Conservation (phyloP, 2,329 filamentous ascomycete species). For the Pseudogymnoascus sp. region DNA sequence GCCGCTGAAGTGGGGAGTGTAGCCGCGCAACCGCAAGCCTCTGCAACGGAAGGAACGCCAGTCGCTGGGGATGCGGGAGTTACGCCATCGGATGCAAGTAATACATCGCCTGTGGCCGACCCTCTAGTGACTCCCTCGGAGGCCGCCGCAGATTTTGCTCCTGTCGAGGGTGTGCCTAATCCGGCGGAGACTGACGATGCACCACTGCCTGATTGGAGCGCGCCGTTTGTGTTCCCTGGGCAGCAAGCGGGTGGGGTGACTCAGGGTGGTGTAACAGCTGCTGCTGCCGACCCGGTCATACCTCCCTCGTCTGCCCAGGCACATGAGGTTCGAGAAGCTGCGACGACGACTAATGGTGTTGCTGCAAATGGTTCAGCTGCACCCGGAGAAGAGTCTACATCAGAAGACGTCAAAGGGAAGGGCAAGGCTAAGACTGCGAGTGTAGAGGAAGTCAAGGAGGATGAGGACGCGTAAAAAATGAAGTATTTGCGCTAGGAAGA, state of each 20-base stretch:
- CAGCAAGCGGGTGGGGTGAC: background rate
- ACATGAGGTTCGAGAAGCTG: background rate
- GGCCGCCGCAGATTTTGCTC: background rate
- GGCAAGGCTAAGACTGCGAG: background rate
- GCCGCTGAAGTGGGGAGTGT: background rate
- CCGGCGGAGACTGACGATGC: background rate
- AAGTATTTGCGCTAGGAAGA: background rate
- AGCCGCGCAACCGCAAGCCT: background rate
- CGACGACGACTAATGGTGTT: background rate
- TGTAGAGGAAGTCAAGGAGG: background rate
- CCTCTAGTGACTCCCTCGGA: background rate
- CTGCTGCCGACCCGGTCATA: background rate
- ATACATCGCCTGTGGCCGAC: background rate
- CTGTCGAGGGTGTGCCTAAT: background rate
- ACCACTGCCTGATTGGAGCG: background rate
- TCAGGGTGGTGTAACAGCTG: background rate
- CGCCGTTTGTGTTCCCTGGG: background rate
- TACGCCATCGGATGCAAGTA: background rate
- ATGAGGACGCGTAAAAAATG: background rate
- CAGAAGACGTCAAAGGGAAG: background rate
- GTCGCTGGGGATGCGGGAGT: background rate
- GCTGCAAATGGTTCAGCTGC: background rate
- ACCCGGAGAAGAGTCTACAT: background rate
- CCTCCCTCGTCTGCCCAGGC: background rate
- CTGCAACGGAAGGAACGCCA: background rate